A percentile compares a stretch with the other conserved stretches of the same genome.
These are phyloP conservation scores for Pueraria montana DNA, from an alignment of 306 rosid genomes.

Conservation along the genomic window DNA sequence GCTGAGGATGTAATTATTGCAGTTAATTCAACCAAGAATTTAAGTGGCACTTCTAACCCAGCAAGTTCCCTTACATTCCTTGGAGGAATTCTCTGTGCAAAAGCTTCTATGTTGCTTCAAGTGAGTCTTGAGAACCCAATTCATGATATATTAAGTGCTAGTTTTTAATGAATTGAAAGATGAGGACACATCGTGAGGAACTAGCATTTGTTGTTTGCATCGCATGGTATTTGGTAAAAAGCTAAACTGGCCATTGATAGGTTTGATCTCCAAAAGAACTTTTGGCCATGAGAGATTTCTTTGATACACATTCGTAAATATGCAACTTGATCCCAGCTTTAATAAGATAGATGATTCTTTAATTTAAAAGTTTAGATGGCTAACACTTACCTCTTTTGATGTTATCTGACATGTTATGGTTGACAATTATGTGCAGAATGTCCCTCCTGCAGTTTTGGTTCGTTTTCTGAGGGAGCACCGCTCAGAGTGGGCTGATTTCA, in stretches of 20 bases:
- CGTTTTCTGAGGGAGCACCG: slow-evolving; percentile 98
- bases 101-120: slow-evolving; percentile 98
- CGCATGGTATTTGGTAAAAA: neutral
- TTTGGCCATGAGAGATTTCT: neutral
- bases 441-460: slow-evolving; percentile 92
- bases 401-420: slow-evolving; percentile 21
- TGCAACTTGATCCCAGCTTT: slow-evolving; percentile 3
- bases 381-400: neutral
- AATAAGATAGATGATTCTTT: neutral
- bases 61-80: slow-evolving; percentile 76
- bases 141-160: neutral
- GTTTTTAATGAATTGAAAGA: neutral
- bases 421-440: slow-evolving; percentile 67
- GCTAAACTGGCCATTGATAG: neutral
- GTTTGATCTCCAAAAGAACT: neutral
- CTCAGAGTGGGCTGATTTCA: slow-evolving; percentile 99
- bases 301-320: neutral
- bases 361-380: neutral
- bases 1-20: slow-evolving; percentile 91
- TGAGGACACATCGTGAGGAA: neutral
- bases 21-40: slow-evolving; percentile 79
- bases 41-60: slow-evolving; percentile 71
- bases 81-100: slow-evolving; percentile 97
- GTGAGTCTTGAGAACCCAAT: slow-evolving; percentile 58
- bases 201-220: neutral